Conservation (phyloP, 2,329 filamentous ascomycete genomes). For the Verticillium zaregamsianum region DNA sequence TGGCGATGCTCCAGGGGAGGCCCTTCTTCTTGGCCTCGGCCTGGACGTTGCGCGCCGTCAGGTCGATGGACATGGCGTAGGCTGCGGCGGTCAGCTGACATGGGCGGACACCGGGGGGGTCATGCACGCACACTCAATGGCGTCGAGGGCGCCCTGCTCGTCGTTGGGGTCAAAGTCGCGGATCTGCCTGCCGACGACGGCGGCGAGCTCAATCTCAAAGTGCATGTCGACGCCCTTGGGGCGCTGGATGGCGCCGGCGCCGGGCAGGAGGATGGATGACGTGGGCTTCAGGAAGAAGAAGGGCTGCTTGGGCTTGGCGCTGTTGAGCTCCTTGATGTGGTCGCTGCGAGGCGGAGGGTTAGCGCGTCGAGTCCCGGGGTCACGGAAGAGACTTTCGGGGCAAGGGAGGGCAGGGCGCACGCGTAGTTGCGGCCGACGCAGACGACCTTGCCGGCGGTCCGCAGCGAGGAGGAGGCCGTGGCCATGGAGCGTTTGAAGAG, state of each 20-base stretch:
- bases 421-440: constrained; percentile 97
- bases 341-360: constrained; percentile 52
- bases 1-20: constrained; percentile 91
- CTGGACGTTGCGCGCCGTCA: constrained; percentile 94
- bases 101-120: background rate
- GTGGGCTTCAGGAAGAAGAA: constrained; percentile 99
- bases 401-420: constrained; percentile 43
- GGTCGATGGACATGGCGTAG: constrained; percentile 90
- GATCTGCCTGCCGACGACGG: constrained; percentile 80
- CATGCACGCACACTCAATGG: constrained; percentile 64
- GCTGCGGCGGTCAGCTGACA: constrained; percentile 39
- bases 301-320: constrained; percentile 81
- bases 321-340: constrained; percentile 90
- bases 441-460: constrained; percentile 68
- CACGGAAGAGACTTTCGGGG: background rate
- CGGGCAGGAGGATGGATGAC: constrained; percentile 76
- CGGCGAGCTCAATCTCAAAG: constrained; percentile 90
- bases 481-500: constrained; percentile 31
- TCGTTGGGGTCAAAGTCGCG: constrained; percentile 73
- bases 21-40: constrained; percentile 97
- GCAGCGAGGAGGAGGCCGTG: constrained; percentile 39
- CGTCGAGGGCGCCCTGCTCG: constrained; percentile 69
- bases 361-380: constrained; percentile 1
- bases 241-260: constrained; percentile 73
- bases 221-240: constrained; percentile 83